A percentile compares a stretch with the other conserved stretches of the same genome.
Conservation (phyloP, 495 filamentous ascomycete species). For the Entonaema liquescens region DNA sequence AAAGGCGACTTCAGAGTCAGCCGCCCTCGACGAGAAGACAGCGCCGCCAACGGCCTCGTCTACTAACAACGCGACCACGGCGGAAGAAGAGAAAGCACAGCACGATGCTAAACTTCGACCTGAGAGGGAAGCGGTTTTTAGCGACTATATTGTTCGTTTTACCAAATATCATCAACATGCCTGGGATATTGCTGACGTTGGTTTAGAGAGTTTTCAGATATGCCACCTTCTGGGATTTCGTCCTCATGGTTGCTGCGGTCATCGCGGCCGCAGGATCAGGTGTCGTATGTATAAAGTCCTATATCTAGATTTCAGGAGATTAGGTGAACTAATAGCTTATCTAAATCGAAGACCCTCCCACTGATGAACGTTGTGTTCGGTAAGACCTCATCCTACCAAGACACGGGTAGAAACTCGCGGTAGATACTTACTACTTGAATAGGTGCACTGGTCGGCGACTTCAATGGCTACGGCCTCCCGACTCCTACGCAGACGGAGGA, state of each 20-base stretch:
- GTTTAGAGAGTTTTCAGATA: slow-evolving; percentile 53
- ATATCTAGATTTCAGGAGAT: neutral
- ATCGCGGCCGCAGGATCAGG: slow-evolving; percentile 42
- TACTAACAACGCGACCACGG: slow-evolving; percentile 11
- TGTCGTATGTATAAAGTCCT: slow-evolving; percentile 35
- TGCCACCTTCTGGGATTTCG: slow-evolving; percentile 53
- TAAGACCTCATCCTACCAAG: slow-evolving; percentile 12
- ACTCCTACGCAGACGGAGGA: slow-evolving; percentile 31
- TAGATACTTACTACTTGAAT: slow-evolving; percentile 28
- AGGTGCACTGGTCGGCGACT: slow-evolving; percentile 45
- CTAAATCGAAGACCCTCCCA: slow-evolving; percentile 36
- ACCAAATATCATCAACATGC: too few relatives aligned
- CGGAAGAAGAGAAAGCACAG: slow-evolving; percentile 37
- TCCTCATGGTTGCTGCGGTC: slow-evolving; percentile 48
- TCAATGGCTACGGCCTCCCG: slow-evolving; percentile 44
- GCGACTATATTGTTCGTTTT: slow-evolving; percentile 49
- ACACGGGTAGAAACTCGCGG: neutral
- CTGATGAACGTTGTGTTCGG: slow-evolving; percentile 45
- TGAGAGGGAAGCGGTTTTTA: slow-evolving; percentile 53
- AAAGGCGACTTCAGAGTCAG: slow-evolving; percentile 18
- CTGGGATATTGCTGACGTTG: slow-evolving; percentile 13
- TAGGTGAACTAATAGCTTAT: slow-evolving; percentile 5
- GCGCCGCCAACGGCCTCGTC: slow-evolving; percentile 11
- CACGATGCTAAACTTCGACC: slow-evolving; percentile 47
- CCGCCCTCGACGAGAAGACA: slow-evolving; percentile 18